Conservation (phyloP, 495 filamentous ascomycete species). For the Aspergillus bertholletiae region DNA sequence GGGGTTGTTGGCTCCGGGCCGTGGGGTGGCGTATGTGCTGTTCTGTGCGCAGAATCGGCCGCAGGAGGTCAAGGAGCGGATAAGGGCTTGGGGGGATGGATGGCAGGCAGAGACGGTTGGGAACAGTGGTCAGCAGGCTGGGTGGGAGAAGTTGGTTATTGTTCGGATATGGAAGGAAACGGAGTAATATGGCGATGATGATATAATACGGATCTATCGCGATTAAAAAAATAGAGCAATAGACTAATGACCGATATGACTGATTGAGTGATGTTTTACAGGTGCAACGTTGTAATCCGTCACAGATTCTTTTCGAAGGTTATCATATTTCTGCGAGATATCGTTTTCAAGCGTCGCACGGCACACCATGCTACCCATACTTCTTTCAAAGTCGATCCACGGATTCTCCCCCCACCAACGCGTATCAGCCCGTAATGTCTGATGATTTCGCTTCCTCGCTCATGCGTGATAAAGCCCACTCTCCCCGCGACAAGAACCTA, state of each 20-base stretch:
- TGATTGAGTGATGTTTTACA: neutral
- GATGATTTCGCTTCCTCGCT: neutral
- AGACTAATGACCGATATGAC: neutral
- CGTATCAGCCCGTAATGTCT: neutral
- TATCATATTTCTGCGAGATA: neutral
- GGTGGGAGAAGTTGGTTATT: constrained; percentile 88
- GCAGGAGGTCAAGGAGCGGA: constrained; percentile 64
- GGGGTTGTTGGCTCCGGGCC: constrained; percentile 48
- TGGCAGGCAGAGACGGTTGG: constrained; percentile 82
- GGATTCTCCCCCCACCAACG: neutral
- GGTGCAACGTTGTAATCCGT: neutral
- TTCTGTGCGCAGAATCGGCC: constrained; percentile 86
- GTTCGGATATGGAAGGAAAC: constrained; percentile 66
- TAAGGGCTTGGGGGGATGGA: constrained; percentile 50
- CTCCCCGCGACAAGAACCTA: neutral
- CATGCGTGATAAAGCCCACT: neutral
- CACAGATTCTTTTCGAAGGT: neutral
- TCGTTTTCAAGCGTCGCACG: neutral
- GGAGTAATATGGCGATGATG: neutral
- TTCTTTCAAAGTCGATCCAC: neutral
- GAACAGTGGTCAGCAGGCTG: constrained; percentile 76
- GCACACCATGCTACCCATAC: no score
- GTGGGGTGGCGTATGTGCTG: constrained; percentile 84
- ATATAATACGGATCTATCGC: neutral
- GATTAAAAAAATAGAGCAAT: neutral